These are phyloP conservation scores for Phytophthora sp. DNA, from an alignment of 352 stramenopile genomes.

Conservation along the genomic window DNA sequence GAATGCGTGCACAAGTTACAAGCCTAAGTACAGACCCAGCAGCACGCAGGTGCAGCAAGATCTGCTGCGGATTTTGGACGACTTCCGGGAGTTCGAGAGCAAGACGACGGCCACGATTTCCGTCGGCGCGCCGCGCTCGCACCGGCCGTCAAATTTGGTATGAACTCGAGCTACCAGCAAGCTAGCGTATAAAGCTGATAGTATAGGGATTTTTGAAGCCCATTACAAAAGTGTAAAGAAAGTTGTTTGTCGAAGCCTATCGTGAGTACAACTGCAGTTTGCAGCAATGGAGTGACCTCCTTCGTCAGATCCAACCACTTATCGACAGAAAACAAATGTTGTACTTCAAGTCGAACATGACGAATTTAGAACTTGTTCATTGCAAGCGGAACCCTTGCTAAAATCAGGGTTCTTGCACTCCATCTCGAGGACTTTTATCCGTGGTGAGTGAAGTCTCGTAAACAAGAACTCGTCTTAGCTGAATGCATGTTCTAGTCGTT, in stretches of 20 bases:
- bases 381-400: no score
- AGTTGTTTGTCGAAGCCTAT: not conserved
- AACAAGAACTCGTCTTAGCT: no score
- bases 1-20: conserved; percentile 45
- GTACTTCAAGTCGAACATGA: no score
- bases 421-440: no score
- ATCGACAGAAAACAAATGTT: no score
- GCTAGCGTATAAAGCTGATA: conserved; percentile 1
- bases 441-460: no score
- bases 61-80: conserved; percentile 38
- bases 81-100: conserved; percentile 31
- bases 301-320: no score
- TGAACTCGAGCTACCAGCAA: conserved; percentile 13
- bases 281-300: no score
- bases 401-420: no score
- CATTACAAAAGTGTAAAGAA: conserved; percentile 2
- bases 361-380: no score
- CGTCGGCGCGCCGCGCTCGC: conserved; percentile 19
- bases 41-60: conserved; percentile 42
- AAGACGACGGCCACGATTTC: conserved; percentile 31
- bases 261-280: not conserved
- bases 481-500: no score
- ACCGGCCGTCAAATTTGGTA: conserved; percentile 36
- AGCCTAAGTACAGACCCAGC: conserved; percentile 41
- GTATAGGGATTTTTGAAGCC: conserved; percentile 18